Base-by-base conservation (phyloP, 768 basidiomycete species). In the Tulasnella sp. region DNA sequence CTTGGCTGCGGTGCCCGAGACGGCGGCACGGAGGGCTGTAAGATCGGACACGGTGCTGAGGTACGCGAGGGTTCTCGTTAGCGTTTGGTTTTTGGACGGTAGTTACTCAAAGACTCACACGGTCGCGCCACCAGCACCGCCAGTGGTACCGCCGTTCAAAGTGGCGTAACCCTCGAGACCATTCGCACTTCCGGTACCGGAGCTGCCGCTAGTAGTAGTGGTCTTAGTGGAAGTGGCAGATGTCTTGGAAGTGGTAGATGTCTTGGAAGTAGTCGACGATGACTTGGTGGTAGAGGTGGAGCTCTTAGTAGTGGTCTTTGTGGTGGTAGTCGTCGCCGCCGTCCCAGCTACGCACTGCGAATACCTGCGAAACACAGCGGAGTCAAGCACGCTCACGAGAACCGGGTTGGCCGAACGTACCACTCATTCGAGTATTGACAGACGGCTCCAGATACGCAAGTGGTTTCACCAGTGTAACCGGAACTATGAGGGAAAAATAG, bases 131-230 rank as follows among this genome's bases (percentile, higher is more conserved):
- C 78, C 78, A 12, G 78, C 78, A 74, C 78, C 78, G 25, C 78
- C 78, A 54, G 78, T 78, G 29, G 78, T 78, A 11, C 78, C 78
- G 29, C 78, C 78, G 49, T 78, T 78, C 36, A 78, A 34, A 11
- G 78, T 78, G 22, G 78, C 78, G 72, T 76, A 78, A 22, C 78
- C 78, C 34, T 70, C 69, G 9, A 70, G 36, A n/a, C 36, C 69
- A n/a, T 25, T 37, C 0, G 69, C 69, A 25, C 69, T 70, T 12
- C 14, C 29, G 25, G 69, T 29, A 11, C 29, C n/a, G n/a, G 69
- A 0, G 36, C 69, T 36, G 25, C 25, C 34, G 7, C 37, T 34
- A 42, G 69, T 70, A 8, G 69, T 70, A 9, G 69, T 70, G 8
- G 25, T 70, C 69, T 37, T 70, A 34, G 69, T 70, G n/a, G 36